Evolutionary conservation across 345 rosid genomes (phyloP).

Genomic region (Bretschneidera sinensis): DNA sequence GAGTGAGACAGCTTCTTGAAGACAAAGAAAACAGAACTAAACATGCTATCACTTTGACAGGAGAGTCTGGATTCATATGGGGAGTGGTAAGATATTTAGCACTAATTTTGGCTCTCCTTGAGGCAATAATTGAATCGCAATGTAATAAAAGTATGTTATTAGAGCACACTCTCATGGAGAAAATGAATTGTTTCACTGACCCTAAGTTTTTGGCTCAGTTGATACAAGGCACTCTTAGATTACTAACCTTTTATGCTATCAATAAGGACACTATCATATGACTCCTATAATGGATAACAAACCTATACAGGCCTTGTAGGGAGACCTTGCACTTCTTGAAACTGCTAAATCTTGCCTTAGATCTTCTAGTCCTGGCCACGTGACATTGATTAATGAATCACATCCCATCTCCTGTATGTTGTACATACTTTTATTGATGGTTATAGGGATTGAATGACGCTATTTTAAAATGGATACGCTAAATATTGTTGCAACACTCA

Average conservation of each 20-base stretch:
- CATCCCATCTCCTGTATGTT: too few relatives aligned
- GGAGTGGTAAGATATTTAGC: slow-evolving; percentile 61
- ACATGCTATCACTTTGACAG: slow-evolving; percentile 48
- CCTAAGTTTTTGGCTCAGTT: background rate
- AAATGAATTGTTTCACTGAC: background rate
- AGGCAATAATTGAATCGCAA: background rate
- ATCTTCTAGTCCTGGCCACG: background rate
- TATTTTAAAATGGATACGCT: too few relatives aligned
- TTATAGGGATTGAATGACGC: too few relatives aligned
- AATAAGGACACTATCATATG: too few relatives aligned
- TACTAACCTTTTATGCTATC: too few relatives aligned
- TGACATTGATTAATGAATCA: background rate
- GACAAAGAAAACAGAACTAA: slow-evolving; percentile 38
- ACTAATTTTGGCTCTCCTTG: background rate
- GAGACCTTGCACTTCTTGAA: too few relatives aligned
- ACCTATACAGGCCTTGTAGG: too few relatives aligned
- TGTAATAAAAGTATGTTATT: too few relatives aligned
- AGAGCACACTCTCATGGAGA: too few relatives aligned
- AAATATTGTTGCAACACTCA: too few relatives aligned
- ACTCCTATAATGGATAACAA: too few relatives aligned
- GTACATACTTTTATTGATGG: background rate
- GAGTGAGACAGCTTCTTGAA: slow-evolving; percentile 50
- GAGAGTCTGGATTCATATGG: slow-evolving; percentile 64
- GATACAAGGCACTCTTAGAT: background rate
- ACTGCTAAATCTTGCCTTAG: background rate